A percentile compares a stretch with the other conserved stretches of the same genome.
phyloP scores from a whole-genome alignment of 192 early-diverging fungal genomes.

The Entophlyctis helioformis region DNA sequence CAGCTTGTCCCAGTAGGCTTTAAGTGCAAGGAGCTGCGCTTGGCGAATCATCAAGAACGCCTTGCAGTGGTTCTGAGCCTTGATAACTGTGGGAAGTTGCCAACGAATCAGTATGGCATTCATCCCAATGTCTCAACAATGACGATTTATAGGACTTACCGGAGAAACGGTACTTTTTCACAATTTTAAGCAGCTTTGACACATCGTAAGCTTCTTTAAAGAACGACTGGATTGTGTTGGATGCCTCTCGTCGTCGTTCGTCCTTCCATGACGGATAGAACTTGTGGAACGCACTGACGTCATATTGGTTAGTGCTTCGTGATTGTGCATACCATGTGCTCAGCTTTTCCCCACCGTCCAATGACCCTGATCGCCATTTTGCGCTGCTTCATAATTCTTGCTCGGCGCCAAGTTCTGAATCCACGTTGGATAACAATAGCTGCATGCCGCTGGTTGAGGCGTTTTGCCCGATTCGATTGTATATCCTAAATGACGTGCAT shows the following conservation, averaged over 20 bases:
- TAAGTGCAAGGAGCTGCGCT: slow-evolving; percentile 18
- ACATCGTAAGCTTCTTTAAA: slow-evolving; percentile 45
- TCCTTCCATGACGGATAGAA: too few species aligned
- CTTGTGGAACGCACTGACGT: too few species aligned
- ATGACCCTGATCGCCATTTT: too few species aligned
- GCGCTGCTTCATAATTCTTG: too few species aligned
- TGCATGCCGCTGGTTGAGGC: too few species aligned
- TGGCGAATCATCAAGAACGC: slow-evolving; percentile 15
- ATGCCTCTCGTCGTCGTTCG: too few species aligned
- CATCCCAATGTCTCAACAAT: neutral
- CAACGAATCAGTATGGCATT: slow-evolving; percentile 18
- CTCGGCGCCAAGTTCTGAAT: too few species aligned
- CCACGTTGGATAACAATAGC: too few species aligned
- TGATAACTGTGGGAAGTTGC: slow-evolving; percentile 27
- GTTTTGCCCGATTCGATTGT: neutral
- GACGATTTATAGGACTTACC: slow-evolving; percentile 13
- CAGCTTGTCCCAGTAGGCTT: slow-evolving; percentile 36
- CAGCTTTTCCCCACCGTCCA: too few species aligned
- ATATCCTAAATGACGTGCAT: neutral
- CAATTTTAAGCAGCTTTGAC: slow-evolving; percentile 42
- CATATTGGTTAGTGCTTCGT: too few species aligned
- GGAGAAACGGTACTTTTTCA: slow-evolving; percentile 47
- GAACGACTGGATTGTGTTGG: slow-evolving; percentile 33
- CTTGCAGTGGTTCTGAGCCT: slow-evolving; percentile 21
- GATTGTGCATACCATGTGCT: too few species aligned